phyloP scores from a whole-genome alignment of 768 basidiomycete species.

The Rhodosporidiobolus odoratus region DNA sequence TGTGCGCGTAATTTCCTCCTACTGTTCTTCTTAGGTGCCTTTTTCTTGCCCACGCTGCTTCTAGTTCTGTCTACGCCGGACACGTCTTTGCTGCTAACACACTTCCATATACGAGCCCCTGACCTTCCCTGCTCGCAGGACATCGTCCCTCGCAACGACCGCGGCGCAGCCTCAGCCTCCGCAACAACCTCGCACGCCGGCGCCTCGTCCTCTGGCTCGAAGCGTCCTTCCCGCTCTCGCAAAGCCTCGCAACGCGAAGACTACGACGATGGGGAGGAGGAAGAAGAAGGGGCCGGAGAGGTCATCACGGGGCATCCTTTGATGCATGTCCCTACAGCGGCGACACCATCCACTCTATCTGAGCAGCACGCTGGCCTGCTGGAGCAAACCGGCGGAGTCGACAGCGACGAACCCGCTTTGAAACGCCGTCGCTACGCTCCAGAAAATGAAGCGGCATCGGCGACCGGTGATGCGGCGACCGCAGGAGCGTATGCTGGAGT shows the following conservation, averaged over 20 bases:
- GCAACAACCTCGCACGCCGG: background rate
- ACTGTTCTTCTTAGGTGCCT: background rate
- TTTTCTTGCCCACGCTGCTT: background rate
- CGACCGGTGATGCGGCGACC: too few species aligned
- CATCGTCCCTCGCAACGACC: conserved; percentile 10
- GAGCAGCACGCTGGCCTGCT: too few species aligned
- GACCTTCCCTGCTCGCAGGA: background rate
- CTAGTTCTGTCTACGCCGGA: too few species aligned
- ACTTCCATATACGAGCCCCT: too few species aligned
- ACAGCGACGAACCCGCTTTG: too few species aligned
- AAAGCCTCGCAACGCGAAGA: background rate
- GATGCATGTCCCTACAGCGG: background rate
- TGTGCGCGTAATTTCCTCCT: conserved; percentile 44
- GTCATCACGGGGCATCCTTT: background rate
- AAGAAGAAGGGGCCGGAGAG: background rate
- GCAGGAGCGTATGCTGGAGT: too few species aligned
- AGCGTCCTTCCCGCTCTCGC: background rate
- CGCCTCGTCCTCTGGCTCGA: background rate
- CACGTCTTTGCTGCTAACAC: too few species aligned
- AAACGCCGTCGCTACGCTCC: too few species aligned
- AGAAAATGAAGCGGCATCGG: too few species aligned
- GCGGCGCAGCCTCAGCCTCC: background rate
- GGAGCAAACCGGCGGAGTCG: too few species aligned
- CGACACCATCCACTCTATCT: too few species aligned
- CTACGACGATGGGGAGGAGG: background rate